These are phyloP conservation scores for Zalaria obscura DNA, from an alignment of 2,329 filamentous ascomycete genomes.

Conservation along the genomic window DNA sequence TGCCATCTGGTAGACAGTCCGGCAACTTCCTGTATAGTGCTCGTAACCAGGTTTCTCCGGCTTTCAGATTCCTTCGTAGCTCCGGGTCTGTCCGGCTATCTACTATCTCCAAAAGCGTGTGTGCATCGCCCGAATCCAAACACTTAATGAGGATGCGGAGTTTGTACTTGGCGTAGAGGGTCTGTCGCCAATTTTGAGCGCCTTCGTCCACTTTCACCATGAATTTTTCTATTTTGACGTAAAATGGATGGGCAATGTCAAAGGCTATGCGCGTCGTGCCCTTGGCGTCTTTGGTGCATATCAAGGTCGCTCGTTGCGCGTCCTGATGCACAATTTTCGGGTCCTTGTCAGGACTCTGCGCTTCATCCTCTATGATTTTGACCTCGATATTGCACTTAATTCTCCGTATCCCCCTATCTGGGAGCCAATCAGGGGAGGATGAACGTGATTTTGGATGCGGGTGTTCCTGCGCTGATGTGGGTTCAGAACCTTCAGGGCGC, in stretches of 20 bases:
- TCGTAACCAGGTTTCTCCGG: conserved; percentile 11
- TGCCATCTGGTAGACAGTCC: conserved; percentile 8
- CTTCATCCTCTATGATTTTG: conserved; percentile 9
- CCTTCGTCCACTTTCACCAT: conserved; percentile 6
- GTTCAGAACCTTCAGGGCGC: conserved; percentile 2
- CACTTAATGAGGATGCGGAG: conserved; percentile 16
- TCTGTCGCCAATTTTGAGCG: conserved; percentile 3
- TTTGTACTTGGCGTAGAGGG: neutral
- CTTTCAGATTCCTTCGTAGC: conserved; percentile 1
- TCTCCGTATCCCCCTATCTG: neutral
- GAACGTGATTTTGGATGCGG: no score
- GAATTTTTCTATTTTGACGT: conserved; percentile 8
- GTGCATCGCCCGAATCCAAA: conserved; percentile 14
- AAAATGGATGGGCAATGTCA: conserved; percentile 8
- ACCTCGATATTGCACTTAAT: conserved; percentile 9
- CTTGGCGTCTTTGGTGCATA: no score
- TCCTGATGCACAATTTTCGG: no score
- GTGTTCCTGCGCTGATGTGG: neutral
- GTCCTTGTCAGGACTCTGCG: no score
- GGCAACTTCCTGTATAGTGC: conserved; percentile 18
- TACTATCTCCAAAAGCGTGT: conserved; percentile 15
- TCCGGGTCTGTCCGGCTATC: conserved; percentile 5
- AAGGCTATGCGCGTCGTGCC: conserved; percentile 3
- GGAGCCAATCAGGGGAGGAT: no score
- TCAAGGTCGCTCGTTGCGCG: no score